phyloP scores from a whole-genome alignment of 1,284 basidiomycete genomes.

The Pisolithus thermaeus region DNA sequence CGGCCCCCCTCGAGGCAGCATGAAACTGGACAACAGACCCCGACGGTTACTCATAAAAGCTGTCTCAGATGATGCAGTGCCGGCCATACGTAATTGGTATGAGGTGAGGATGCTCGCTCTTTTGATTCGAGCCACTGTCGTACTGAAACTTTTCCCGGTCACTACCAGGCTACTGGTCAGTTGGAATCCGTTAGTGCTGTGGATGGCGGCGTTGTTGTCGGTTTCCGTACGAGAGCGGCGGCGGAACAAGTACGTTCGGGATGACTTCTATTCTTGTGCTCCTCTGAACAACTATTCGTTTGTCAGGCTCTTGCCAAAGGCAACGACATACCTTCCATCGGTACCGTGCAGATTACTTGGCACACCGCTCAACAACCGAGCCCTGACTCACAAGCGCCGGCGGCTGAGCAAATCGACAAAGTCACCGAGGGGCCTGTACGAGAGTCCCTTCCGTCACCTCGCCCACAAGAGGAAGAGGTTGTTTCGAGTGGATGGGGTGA shows the following conservation, averaged over 20 bases:
- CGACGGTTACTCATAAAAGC: conserved; percentile 76
- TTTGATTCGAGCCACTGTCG: conserved; percentile 2
- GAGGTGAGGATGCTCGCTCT: conserved; percentile 46
- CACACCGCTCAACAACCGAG: conserved; percentile 36
- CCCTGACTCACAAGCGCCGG: conserved; percentile 12
- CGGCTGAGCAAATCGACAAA: conserved; percentile 12
- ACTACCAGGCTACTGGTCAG: conserved; percentile 54
- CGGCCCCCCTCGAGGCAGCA: conserved; percentile 56
- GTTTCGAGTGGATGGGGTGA: conserved; percentile 59
- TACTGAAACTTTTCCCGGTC: conserved; percentile 2
- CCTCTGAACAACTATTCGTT: conserved; percentile 6
- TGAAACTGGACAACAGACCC: conserved; percentile 90
- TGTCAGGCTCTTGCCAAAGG: conserved; percentile 64
- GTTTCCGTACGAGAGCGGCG: conserved; percentile 61
- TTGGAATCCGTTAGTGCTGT: conserved; percentile 57
- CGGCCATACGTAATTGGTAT: conserved; percentile 76
- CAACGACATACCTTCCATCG: conserved; percentile 53
- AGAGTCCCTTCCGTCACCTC: conserved; percentile 14
- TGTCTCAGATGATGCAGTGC: conserved; percentile 46
- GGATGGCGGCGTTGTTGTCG: conserved; percentile 52
- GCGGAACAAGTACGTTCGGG: conserved; percentile 62
- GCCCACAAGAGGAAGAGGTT: conserved; percentile 49
- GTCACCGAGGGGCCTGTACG: conserved; percentile 6
- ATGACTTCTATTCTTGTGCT: neutral
- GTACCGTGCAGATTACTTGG: conserved; percentile 64